Percentiles rank a stretch among this genome's conserved stretches.
Conservation (phyloP, 1,284 basidiomycete species). For the Xerocomus cyaneibrunnescens region DNA sequence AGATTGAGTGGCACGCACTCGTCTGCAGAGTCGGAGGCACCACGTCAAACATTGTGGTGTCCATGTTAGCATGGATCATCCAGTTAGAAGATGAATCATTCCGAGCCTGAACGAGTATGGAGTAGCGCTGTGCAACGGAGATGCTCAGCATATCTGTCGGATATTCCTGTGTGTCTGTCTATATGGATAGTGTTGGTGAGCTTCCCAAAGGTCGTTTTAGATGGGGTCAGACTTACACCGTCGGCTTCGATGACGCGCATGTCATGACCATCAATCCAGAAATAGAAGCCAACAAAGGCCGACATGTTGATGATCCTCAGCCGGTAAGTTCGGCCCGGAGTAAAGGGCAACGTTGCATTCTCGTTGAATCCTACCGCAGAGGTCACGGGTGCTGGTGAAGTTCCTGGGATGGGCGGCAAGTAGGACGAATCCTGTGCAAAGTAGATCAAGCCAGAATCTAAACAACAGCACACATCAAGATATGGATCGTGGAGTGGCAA, state of each 20-base stretch:
- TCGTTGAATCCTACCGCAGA: conserved; percentile 78
- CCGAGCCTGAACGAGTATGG: conserved; percentile 85
- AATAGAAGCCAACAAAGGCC: conserved; percentile 73
- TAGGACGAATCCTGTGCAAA: conserved; percentile 76
- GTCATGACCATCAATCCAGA: conserved; percentile 90
- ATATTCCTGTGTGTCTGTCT: conserved; percentile 77
- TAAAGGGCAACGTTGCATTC: conserved; percentile 82
- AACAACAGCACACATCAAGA: neutral
- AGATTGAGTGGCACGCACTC: conserved; percentile 49
- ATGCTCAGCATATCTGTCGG: conserved; percentile 70
- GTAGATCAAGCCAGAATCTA: conserved; percentile 84
- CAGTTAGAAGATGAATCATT: conserved; percentile 85
- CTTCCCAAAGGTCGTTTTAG: neutral
- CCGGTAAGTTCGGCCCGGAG: conserved; percentile 79
- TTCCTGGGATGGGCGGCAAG: conserved; percentile 57
- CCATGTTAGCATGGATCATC: conserved; percentile 90
- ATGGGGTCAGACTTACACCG: conserved; percentile 56
- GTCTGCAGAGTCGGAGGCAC: conserved; percentile 71
- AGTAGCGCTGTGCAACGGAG: conserved; percentile 92
- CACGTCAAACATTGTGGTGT: conserved; percentile 81
- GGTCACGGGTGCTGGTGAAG: conserved; percentile 46
- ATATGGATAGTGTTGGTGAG: neutral
- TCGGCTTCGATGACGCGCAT: conserved; percentile 91
- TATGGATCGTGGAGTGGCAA: neutral
- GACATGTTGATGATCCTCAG: conserved; percentile 78